Evolutionary conservation across 768 basidiomycete species (phyloP), one percentile per base, ranked within the genome.

Genomic region (Naematelia aurantialba): DNA sequence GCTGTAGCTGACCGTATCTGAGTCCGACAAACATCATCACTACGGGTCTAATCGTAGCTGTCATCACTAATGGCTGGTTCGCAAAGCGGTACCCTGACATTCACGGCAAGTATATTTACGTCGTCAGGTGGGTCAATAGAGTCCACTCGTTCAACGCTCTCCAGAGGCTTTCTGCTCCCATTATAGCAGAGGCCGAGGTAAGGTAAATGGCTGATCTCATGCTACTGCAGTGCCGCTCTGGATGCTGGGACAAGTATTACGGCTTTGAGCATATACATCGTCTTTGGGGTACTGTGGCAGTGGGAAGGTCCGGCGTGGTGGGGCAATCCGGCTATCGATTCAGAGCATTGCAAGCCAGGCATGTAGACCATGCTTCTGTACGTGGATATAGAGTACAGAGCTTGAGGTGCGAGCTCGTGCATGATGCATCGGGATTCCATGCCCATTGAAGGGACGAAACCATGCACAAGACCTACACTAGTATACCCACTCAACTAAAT

Each of bases 1-100:
- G 34, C 34, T 39, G 34, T n/a, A n/a, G n/a, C 8, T 39, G 34
- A 39, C 34, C 34, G 34, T 14, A 1, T 24, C 17, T 21, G 48
- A 73, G 72, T 22, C 76, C 77, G 2, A 61, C 75, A 10, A 78
- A 78, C 55, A 68, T 77, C 58, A 74, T 77, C 52, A 48, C 75
- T 3, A 71, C 75, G 0, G 66, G 68, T 5, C 51, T 68, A 4
- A 59, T 68, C 4, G 68, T 69, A 3, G 69, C 77, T 2, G 60
- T 64, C 2, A 26, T 59, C 4, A 67, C 75, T 14, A 74, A 78
- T 54, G 62, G 63, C 0, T 70, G 60, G 47, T 52, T 70, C 8
- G 63, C 69, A 3, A 68, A 71, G 53, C 45, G 57, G 26, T 66
- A 76, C 59, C 73, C 74, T 2, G 62, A 64, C 24, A 34, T 58